A percentile compares a stretch with the other conserved stretches of the same genome.
These are phyloP conservation scores for Mychonastes homosphaera DNA, from an alignment of 139 green algal species.

Conservation along the genomic window DNA sequence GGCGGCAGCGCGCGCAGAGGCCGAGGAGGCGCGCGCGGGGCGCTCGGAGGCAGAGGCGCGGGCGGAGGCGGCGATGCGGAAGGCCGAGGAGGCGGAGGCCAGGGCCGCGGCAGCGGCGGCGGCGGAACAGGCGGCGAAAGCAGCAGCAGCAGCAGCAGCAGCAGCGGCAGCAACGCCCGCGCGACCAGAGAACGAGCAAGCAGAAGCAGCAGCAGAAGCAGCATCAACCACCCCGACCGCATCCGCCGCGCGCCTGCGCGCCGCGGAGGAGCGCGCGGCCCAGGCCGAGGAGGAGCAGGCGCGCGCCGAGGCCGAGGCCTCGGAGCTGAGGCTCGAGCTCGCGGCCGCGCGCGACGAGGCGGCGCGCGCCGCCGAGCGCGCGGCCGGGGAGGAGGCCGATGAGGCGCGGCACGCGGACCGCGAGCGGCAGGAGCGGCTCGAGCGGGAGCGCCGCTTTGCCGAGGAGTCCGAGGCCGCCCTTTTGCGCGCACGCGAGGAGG, in stretches of 20 bases:
- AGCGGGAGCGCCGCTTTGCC: too few relatives aligned
- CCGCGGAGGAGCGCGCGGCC: slow-evolving; percentile 24
- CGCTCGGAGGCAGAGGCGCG: slow-evolving; percentile 23
- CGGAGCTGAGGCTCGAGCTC: slow-evolving; percentile 39
- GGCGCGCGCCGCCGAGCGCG: background rate
- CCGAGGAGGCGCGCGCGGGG: slow-evolving; percentile 14
- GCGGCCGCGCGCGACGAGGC: slow-evolving; percentile 10
- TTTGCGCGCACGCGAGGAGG: too few relatives aligned
- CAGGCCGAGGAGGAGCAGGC: slow-evolving; percentile 54
- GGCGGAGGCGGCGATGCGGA: slow-evolving; percentile 22
- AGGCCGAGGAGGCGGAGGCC: too few relatives aligned
- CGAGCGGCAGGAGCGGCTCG: slow-evolving; percentile 1
- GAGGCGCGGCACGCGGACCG: slow-evolving; percentile 12
- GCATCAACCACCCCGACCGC: background rate
- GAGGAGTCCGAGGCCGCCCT: too few relatives aligned
- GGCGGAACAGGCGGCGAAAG: slow-evolving; percentile 22
- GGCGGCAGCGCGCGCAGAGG: slow-evolving; percentile 4
- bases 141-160: slow-evolving; percentile 1
- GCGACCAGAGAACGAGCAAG: background rate
- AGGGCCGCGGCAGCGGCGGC: slow-evolving; percentile 17
- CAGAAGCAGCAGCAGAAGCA: too few relatives aligned
- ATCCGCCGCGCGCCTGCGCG: slow-evolving; percentile 16
- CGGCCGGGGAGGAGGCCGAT: slow-evolving; percentile 8
- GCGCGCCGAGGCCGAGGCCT: slow-evolving; percentile 34
- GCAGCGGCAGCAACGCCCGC: background rate